phyloP scores from a whole-genome alignment of 257 asterid species.

The Capsicum rhomboideum region DNA sequence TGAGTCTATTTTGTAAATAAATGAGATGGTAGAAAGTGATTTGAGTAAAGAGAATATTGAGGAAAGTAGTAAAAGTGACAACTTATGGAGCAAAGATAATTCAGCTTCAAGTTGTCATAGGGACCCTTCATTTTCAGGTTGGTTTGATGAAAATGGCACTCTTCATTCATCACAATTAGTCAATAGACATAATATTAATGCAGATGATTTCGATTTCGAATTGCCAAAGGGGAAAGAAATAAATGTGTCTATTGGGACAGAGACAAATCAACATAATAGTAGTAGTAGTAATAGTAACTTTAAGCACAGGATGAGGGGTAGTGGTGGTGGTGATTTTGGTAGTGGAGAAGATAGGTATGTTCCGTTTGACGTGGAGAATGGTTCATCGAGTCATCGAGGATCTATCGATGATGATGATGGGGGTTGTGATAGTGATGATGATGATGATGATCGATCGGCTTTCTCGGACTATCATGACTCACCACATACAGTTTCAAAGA shows the following conservation, averaged over 20 bases:
- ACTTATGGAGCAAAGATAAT: background rate
- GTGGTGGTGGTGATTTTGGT: conserved; percentile 19
- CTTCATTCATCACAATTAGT: conserved; percentile 24
- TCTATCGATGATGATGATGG: conserved; percentile 1
- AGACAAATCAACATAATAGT: conserved; percentile 11
- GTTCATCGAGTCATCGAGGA: conserved; percentile 13
- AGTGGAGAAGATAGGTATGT: conserved; percentile 33
- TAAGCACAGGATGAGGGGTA: conserved; percentile 41
- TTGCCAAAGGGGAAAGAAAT: conserved; percentile 17
- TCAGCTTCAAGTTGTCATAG: conserved; percentile 19
- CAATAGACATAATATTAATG: conserved; percentile 12
- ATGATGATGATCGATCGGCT: background rate
- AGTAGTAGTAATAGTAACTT: background rate
- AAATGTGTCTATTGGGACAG: conserved; percentile 23
- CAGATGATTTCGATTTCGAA: conserved; percentile 44
- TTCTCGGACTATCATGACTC: conserved; percentile 3
- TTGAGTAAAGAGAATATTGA: conserved; percentile 25
- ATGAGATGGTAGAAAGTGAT: conserved; percentile 47
- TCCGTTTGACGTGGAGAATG: conserved; percentile 67
- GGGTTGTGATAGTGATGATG: background rate
- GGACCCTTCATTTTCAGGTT: conserved; percentile 66
- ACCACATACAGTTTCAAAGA: conserved; percentile 16
- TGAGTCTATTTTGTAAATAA: background rate
- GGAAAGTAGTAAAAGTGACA: conserved; percentile 15
- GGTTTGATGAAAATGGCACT: conserved; percentile 56